Percentiles rank a stretch among this genome's conserved stretches.
phyloP scores from a whole-genome alignment of 306 rosid species.

The Dicorynia guianensis region DNA sequence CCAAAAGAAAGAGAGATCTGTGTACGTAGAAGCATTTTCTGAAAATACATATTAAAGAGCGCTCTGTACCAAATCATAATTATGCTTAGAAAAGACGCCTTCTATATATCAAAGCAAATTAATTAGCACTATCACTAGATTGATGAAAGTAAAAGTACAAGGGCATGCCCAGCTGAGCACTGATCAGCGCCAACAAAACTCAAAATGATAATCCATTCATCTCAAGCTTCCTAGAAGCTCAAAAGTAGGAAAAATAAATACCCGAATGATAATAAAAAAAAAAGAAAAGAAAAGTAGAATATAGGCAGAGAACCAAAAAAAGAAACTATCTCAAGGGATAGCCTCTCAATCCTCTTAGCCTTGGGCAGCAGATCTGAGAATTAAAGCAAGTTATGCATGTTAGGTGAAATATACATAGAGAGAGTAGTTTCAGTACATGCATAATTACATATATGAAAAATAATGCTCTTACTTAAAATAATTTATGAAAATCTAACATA shows the following conservation, averaged over 20 bases:
- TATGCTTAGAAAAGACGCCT: constrained; percentile 36
- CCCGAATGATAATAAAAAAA: constrained; percentile 34
- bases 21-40: constrained; percentile 21
- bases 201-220: constrained; percentile 42
- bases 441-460: too few species aligned
- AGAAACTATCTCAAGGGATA: constrained; percentile 37
- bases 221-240: constrained; percentile 34
- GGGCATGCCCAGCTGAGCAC: constrained; percentile 43
- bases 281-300: constrained; percentile 35
- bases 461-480: too few species aligned
- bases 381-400: not conserved
- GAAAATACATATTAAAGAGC: constrained; percentile 35
- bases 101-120: constrained; percentile 42
- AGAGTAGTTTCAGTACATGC: too few species aligned
- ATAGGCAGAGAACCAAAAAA: constrained; percentile 32
- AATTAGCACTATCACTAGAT: constrained; percentile 47
- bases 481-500: too few species aligned
- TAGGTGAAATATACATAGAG: not conserved
- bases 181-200: constrained; percentile 38
- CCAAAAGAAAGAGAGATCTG: constrained; percentile 38
- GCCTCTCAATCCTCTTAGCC: constrained; percentile 44
- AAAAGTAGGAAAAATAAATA: constrained; percentile 37
- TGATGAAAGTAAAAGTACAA: constrained; percentile 50
- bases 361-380: constrained; percentile 43
- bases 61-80: constrained; percentile 35